A percentile compares a stretch with the other conserved stretches of the same genome.
Conservation (phyloP, 345 rosid species). For the Firmiana major region DNA sequence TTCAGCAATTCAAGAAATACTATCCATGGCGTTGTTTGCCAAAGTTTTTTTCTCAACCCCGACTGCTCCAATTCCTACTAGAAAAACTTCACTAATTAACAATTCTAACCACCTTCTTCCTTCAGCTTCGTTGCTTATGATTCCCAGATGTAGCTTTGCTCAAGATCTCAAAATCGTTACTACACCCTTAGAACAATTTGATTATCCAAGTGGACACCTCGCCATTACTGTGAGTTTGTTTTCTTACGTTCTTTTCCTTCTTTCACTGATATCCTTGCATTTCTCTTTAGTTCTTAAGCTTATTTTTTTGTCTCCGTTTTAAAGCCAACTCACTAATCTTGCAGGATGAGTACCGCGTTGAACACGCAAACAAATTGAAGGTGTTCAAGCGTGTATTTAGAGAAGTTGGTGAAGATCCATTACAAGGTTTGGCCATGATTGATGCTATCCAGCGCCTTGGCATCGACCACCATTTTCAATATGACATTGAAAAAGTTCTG, state of each 20-base stretch:
- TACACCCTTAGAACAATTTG: not conserved
- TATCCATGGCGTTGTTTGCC: not conserved
- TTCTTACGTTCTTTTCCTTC: not conserved
- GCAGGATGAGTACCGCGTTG: not conserved
- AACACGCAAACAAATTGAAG: constrained; percentile 14
- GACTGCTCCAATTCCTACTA: not conserved
- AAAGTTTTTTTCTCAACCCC: not conserved
- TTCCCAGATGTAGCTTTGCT: not conserved
- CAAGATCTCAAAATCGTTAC: not conserved
- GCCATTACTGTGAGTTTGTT: not conserved
- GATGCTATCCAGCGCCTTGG: constrained; percentile 42
- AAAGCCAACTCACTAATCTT: not conserved
- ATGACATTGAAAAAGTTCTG: constrained; percentile 38
- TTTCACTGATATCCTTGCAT: too few species aligned
- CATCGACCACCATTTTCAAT: constrained; percentile 25
- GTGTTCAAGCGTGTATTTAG: constrained; percentile 16
- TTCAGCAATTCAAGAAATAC: not conserved
- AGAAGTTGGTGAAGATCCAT: constrained; percentile 2
- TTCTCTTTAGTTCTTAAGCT: not conserved
- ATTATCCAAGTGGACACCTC: not conserved
- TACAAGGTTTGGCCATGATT: constrained; percentile 30
- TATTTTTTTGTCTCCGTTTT: not conserved
- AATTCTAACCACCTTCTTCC: not conserved
- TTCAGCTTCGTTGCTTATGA: not conserved
- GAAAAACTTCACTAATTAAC: not conserved